These are phyloP conservation scores for Porpolomopsis calyptriformis DNA, from an alignment of 768 basidiomycete species.

Conservation along the genomic window DNA sequence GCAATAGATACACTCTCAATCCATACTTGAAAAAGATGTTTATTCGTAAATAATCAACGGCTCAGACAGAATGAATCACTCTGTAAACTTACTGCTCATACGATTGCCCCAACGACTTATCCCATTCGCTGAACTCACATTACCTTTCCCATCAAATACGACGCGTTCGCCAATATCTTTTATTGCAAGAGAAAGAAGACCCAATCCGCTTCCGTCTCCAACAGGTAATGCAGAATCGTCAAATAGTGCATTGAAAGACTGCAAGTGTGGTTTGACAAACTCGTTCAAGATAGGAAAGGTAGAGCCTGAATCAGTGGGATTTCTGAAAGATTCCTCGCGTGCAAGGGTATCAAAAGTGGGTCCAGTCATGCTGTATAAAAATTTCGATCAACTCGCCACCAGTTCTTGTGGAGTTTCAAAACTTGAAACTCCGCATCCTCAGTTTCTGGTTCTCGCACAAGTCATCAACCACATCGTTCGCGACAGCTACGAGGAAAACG, in stretches of 20 bases:
- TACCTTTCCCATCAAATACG: constrained; percentile 74
- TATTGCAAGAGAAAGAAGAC: constrained; percentile 66
- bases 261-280: constrained; percentile 87
- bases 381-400: constrained; percentile 35
- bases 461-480: not conserved
- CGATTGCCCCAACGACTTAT: constrained; percentile 67
- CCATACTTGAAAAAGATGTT: constrained; percentile 53
- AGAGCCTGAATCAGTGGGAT: constrained; percentile 58
- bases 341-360: constrained; percentile 74
- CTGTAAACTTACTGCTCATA: constrained; percentile 57
- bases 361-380: constrained; percentile 25
- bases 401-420: constrained; percentile 22
- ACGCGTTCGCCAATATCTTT: constrained; percentile 84
- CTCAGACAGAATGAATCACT: not conserved
- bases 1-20: constrained; percentile 79
- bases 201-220: constrained; percentile 68
- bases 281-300: constrained; percentile 79
- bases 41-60: constrained; percentile 1
- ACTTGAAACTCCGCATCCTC: too few relatives aligned
- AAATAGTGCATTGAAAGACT: constrained; percentile 94
- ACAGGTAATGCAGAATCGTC: constrained; percentile 78
- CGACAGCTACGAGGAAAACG: not conserved
- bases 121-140: constrained; percentile 41
- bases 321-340: constrained; percentile 67
- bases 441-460: not conserved